Base-by-base conservation (phyloP, 2,329 filamentous ascomycete species). In the Neopestalotiopsis rosae region DNA sequence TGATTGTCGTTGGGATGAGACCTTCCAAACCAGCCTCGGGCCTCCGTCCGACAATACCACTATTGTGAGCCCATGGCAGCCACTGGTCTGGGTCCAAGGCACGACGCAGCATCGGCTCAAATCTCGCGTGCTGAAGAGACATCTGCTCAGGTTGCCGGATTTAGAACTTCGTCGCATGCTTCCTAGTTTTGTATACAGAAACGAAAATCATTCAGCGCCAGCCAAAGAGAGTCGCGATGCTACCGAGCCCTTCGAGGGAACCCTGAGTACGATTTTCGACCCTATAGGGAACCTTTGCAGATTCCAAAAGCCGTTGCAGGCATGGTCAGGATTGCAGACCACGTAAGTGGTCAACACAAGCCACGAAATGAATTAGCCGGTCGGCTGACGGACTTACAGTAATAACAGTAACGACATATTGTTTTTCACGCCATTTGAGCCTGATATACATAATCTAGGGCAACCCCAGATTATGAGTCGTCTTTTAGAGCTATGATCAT, bases 1-100 rank as follows among this genome's bases (percentile, higher is more conserved):
- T 45, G 42, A 64, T 64, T 64, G 61, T 34, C 3, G 9, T 64
- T 40, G 61, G 12, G 28, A 49, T 64, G n/a, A 64, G 61, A 64
- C 61, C 61, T 64, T 45, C 61, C 61, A 17, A 64, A 64, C 38
- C 45, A 64, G 42, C 40, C 61, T 12, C 20, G 40, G 34, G 34
- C 61, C 61, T 49, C 61, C 61, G 61, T 64, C 45, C n/a, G 61
- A 52, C 28, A 49, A 38, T 14, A 45, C 61, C 38, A 49, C 13
- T 40, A 40, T 17, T 40, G 28, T 14, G 61, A 24, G 10, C 24
- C 24, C 20, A 62, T 45, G 14, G 40, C 59, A 64, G 40, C 40
- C 20, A 20, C 17, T 10, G 28, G 34, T 20, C 32, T 20, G 32
- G 20, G 38, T 28, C 61, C 9, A 24, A 20, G n/a, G 17, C 5